phyloP scores from a whole-genome alignment of 768 basidiomycete species.

The Psilocybe tampanensis region DNA sequence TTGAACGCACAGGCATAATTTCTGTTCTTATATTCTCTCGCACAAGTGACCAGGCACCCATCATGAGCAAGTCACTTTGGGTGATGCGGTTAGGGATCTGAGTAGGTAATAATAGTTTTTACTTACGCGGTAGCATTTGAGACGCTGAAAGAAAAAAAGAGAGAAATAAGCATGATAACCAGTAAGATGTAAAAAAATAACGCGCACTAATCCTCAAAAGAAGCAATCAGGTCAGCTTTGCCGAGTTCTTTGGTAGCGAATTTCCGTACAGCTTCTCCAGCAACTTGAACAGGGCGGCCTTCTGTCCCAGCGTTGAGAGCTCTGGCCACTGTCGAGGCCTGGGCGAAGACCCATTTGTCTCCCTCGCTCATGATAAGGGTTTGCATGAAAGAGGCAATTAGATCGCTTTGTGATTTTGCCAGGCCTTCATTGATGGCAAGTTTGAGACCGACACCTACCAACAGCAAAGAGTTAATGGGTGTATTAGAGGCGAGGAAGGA shows the following conservation, averaged over 20 bases:
- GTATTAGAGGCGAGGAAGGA: background rate
- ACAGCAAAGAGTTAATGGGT: background rate
- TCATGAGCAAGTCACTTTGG: conserved; percentile 69
- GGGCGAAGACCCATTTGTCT: conserved; percentile 81
- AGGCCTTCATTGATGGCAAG: conserved; percentile 90
- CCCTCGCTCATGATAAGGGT: conserved; percentile 97
- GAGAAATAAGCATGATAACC: background rate
- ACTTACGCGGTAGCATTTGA: conserved; percentile 79
- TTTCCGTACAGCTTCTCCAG: conserved; percentile 74
- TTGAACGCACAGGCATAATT: conserved; percentile 65
- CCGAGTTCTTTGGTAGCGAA: conserved; percentile 89
- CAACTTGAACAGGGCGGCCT: conserved; percentile 75
- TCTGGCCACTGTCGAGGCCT: conserved; percentile 67
- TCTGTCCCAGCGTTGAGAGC: conserved; percentile 68
- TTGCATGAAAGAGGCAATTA: conserved; percentile 93
- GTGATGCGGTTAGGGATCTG: background rate
- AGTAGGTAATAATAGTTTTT: background rate
- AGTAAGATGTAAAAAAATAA: conserved; percentile 13
- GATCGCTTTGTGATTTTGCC: conserved; percentile 75
- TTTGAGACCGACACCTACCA: conserved; percentile 78
- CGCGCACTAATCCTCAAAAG: conserved; percentile 88
- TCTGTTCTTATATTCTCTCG: conserved; percentile 61
- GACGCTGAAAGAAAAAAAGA: conserved; percentile 46
- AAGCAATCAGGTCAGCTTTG: conserved; percentile 75
- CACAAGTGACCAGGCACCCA: conserved; percentile 78